phyloP scores from a whole-genome alignment of 2,329 filamentous ascomycete genomes.

The Trichoderma aggressivum region DNA sequence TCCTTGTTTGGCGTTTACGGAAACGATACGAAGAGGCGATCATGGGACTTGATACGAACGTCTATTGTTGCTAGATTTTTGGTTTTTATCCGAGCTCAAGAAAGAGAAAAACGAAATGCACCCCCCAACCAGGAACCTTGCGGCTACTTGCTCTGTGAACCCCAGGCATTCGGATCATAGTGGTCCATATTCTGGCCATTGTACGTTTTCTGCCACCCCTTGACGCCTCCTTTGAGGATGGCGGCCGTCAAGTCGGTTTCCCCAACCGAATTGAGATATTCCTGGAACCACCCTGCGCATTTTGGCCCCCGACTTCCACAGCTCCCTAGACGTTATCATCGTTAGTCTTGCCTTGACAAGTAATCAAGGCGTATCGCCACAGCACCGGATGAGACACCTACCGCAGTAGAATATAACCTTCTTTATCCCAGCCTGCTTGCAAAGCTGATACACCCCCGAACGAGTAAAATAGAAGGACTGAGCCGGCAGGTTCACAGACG shows the following conservation, averaged over 20 bases:
- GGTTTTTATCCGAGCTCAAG: slow-evolving; percentile 28
- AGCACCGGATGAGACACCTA: slow-evolving; percentile 26
- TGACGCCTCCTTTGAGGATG: slow-evolving; percentile 51
- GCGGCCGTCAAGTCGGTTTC: slow-evolving; percentile 43
- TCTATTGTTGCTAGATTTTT: slow-evolving; percentile 31
- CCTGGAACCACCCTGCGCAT: slow-evolving; percentile 55
- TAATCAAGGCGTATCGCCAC: background rate
- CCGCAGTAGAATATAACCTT: slow-evolving; percentile 56
- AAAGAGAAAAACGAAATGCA: slow-evolving; percentile 19
- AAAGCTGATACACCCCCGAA: slow-evolving; percentile 46
- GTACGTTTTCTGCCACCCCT: slow-evolving; percentile 52
- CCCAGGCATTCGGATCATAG: slow-evolving; percentile 45
- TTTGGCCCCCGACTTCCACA: slow-evolving; percentile 49
- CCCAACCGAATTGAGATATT: slow-evolving; percentile 48
- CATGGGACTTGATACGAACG: slow-evolving; percentile 16
- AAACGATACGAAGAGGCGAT: slow-evolving; percentile 21
- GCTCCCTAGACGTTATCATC: slow-evolving; percentile 38
- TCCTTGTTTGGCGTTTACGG: slow-evolving; percentile 36
- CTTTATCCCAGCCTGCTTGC: slow-evolving; percentile 46
- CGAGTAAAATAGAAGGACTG: slow-evolving; percentile 52
- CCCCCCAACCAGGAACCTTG: background rate
- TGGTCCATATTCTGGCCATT: slow-evolving; percentile 47
- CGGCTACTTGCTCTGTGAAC: slow-evolving; percentile 25
- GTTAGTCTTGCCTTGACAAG: background rate
- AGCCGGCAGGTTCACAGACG: slow-evolving; percentile 56